Base-by-base conservation (phyloP, 1,139 yeast genomes). In the Pichia sp. region DNA sequence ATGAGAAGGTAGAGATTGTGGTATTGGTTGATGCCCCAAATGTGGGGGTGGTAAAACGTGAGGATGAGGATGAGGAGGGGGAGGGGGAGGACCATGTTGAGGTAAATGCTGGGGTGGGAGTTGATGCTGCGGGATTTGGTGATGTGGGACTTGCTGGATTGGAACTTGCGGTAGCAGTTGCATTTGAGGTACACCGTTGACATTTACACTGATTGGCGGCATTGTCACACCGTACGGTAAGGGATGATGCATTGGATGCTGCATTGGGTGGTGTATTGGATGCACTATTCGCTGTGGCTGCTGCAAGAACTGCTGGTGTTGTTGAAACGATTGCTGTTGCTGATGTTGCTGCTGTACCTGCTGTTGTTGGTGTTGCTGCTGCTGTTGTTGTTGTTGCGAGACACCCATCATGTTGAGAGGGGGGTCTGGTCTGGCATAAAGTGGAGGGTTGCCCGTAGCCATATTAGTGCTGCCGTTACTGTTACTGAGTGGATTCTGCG, bases 51-150 rank as follows among this genome's bases (percentile, higher is more conserved):
- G 39, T 10, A 15, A 30, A n/a, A 26, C 39, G 7, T 11, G 31
- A 21, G 11, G 34, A 10, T 28, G 40, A 14, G 36, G 44, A 5
- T 41, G 40, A n/a, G 24, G 40, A 19, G 21, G 35, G 9, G 19
- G 26, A 7, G 12, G 8, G 14, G 23, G 15, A 14, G 30, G 8
- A 5, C 30, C 30, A 7, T 26, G 30, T 14, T 17, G 30, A 34
- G 19, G 15, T 20, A 28, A 25, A 15, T 26, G 37, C 20, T 15
- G 24, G 23, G 24, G 35, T 21, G 8, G 35, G n/a, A 12, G 25
- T 34, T 31, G 36, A 21, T 24, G 31, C 33, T 35, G 30, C 8
- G 14, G 10, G 17, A 15, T 28, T 18, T 21, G 31, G 14, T 19
- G 32, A 17, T 31, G 33, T 20, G 9, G 26, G 26, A 12, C 10